Evolutionary conservation across 1,284 basidiomycete species (phyloP).

Genomic region (Papiliotrema laurentii): DNA sequence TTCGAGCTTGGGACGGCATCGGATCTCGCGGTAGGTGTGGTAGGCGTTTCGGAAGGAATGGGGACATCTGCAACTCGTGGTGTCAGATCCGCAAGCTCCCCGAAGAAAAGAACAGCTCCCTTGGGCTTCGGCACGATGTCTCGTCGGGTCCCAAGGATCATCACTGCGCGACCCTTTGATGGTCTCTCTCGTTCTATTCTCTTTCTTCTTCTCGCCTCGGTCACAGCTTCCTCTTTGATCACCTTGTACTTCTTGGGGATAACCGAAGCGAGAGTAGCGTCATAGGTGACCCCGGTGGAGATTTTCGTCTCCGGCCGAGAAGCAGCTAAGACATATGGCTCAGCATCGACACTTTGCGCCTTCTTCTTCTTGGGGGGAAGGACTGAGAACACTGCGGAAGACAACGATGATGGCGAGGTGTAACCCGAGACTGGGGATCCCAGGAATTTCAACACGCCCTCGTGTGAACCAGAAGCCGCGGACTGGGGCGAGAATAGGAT

Average conservation of each 20-base stretch:
- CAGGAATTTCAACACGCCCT: slow-evolving; percentile 3
- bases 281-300: slow-evolving; percentile 16
- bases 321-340: slow-evolving; percentile 10
- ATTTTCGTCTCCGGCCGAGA: slow-evolving; percentile 12
- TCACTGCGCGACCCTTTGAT: neutral
- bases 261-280: slow-evolving; percentile 3
- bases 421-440: slow-evolving; percentile 11
- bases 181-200: neutral
- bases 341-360: slow-evolving; percentile 2
- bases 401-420: slow-evolving; percentile 2
- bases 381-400: neutral
- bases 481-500: slow-evolving; percentile 6
- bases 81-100: neutral
- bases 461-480: neutral
- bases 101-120: neutral
- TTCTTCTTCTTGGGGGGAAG: slow-evolving; percentile 2
- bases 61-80: too few species aligned
- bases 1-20: too few species aligned
- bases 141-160: neutral
- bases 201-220: neutral
- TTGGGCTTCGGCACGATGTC: neutral
- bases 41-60: too few species aligned
- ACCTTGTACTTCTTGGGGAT: slow-evolving; percentile 14
- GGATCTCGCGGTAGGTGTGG: neutral
- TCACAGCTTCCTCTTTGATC: slow-evolving; percentile 8